Evolutionary conservation across 129 eudicot genomes (phyloP), one percentile per base, ranked within the genome.

Genomic region (Artemisia annua): DNA sequence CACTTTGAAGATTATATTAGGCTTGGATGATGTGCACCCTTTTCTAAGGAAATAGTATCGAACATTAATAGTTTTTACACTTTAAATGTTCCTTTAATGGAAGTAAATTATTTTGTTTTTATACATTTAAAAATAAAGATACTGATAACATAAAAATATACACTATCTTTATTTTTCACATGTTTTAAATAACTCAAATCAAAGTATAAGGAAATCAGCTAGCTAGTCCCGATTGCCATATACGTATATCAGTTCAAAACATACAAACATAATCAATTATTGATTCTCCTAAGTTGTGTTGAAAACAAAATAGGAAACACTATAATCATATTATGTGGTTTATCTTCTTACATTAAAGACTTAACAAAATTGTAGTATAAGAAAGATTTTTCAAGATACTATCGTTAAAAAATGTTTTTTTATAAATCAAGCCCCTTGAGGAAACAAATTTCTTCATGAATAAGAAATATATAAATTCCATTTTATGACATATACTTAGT

Each of bases 281-380:
- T 63, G 57, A 61, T 70, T 22, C 32, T 11, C 4, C 9, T 61
- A 35, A 62, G 4, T 43, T 59, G 30, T 62, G 43, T 35, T 2
- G 9, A 10, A 24, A 61, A 52, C 66, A 63, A 15, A 62, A 39
- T 46, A 22, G 66, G 81, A 78, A 70, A 78, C 13, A 11, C 22
- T 51, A 63, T 57, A 35, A 69, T 11, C 50, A 2, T 62, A 52
- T 69, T 32, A 13, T 13, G 0, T 50, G 3, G 49, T 35, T 77
- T 77, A 39, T 39, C 46, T 39, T 39, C 10, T 39, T 39, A 39
- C 46, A 39, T 7, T 39, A 39, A 39, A 39, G 46, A 39, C 10
- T 39, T 39, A 39, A 39, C 46, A 39, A 39, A 39, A 39, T 39
- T 39, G 46, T 39, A 39, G 46, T 39, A 7, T 7, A 7, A 39